These are phyloP conservation scores for Penicillium sp. DNA, from an alignment of 2,329 filamentous ascomycete species.

Conservation along the genomic window DNA sequence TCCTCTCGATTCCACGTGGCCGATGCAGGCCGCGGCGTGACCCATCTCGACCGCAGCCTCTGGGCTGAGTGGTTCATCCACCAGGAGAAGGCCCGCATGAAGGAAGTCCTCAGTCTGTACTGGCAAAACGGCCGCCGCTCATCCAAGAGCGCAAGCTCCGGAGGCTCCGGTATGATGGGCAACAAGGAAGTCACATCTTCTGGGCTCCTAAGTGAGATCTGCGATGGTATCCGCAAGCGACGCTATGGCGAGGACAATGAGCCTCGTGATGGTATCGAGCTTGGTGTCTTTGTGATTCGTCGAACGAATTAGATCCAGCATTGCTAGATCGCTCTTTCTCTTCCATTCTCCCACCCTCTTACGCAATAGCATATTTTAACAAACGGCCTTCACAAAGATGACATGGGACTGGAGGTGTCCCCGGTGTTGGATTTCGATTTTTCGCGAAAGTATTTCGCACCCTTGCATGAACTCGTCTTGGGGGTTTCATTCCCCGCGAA, in stretches of 20 bases:
- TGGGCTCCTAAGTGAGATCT: constrained; percentile 57
- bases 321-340: not conserved
- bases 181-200: constrained; percentile 51
- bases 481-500: constrained; percentile 16
- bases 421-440: constrained; percentile 18
- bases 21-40: constrained; percentile 52
- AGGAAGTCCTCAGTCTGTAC: constrained; percentile 47
- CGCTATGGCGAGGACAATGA: constrained; percentile 47
- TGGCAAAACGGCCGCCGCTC: constrained; percentile 41
- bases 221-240: constrained; percentile 56
- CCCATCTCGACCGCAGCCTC: constrained; percentile 50
- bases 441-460: not conserved
- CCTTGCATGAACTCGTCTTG: constrained; percentile 17
- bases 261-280: constrained; percentile 46
- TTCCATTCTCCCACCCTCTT: constrained; percentile 9
- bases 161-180: constrained; percentile 28
- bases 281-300: constrained; percentile 52
- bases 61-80: constrained; percentile 66
- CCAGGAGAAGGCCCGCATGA: constrained; percentile 60
- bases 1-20: constrained; percentile 46
- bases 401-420: constrained; percentile 12
- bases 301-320: constrained; percentile 33
- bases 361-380: constrained; percentile 20
- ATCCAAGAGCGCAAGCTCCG: constrained; percentile 27
- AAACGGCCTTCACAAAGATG: constrained; percentile 9